phyloP scores from a whole-genome alignment of 306 rosid genomes.

The Cucurbita ficifolia region DNA sequence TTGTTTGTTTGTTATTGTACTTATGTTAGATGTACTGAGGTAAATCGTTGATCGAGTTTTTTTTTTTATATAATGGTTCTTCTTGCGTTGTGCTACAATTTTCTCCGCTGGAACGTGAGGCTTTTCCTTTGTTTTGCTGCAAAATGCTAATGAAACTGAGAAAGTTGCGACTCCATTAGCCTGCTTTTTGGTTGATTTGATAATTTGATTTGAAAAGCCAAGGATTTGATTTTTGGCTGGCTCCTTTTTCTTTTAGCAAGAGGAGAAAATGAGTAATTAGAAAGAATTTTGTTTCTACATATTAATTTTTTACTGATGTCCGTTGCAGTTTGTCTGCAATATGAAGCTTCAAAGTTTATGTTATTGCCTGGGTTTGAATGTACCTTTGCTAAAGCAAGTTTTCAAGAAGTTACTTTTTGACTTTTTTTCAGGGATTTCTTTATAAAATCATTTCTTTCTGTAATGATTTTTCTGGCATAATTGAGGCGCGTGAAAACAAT shows the following conservation, averaged over 20 bases:
- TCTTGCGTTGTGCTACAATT: neutral
- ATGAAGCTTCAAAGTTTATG: neutral
- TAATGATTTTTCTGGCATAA: neutral
- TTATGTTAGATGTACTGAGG: neutral
- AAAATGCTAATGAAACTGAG: neutral
- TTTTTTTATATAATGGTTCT: neutral
- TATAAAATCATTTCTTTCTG: neutral
- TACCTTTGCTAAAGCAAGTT: neutral
- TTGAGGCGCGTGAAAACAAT: constrained; percentile 7
- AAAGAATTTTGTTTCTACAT: neutral
- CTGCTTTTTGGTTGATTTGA: neutral
- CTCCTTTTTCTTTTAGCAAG: neutral
- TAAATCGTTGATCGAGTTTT: neutral
- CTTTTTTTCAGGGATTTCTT: neutral
- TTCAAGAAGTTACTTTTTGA: neutral
- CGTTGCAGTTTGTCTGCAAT: neutral
- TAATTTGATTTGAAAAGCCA: neutral
- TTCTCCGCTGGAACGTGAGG: neutral
- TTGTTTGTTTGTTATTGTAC: neutral
- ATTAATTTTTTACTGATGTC: neutral
- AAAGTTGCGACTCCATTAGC: neutral
- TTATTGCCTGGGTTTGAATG: neutral
- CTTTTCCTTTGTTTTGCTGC: neutral
- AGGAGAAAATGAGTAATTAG: neutral
- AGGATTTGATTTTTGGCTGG: neutral